Base-by-base conservation (phyloP, 2,329 filamentous ascomycete species). In the Tolypocladium nubicola region DNA sequence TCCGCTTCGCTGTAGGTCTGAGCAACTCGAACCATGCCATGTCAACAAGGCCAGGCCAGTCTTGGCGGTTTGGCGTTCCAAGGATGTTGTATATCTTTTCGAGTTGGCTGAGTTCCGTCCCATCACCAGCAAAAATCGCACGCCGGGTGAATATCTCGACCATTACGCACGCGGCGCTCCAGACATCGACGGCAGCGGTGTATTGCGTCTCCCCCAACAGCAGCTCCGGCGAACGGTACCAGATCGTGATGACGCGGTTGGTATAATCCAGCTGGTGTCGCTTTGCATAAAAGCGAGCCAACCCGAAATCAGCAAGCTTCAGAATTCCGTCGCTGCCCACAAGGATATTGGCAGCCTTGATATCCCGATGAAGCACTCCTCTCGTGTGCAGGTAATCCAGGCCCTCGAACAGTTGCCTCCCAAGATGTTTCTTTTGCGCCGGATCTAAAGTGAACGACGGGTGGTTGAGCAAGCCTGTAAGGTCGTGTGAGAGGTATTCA, bases 21-120 rank as follows among this genome's bases (percentile, higher is more conserved):
- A 99, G 80, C 19, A 99, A 82, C 71, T 96, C 90, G 68, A 96
- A 97, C 94, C 94, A 99, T 13, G 93, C 89, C 85, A 97, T 94
- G 57, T 97, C 89, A n/a, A 88, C 80, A 23, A 97, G 82, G 10
- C 85, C 87, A 1, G 94, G 91, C 95, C 95, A 99, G 37, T 95
- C 88, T 39, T 79, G 78, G 57, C 84, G 83, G 47, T 85, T 95
- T 0, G 94, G 94, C 0, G 93, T 97, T 53, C 94, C 94, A 52
- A 99, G 80, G 5, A 96, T 80, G 54, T 87, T 86, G 73, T 97
- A 97, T n/a, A 99, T 93, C 73, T 96, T 97, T 63, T 97, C 92
- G 3, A 99, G 79, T 70, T 99, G 94, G 66, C 87, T 95, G 63
- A 97, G 89, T 71, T 99, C 94, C n/a, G 89, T 89, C 30, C 93